Base-by-base conservation (phyloP, 73 alveolate genomes). In the Paramecium bursaria region DNA sequence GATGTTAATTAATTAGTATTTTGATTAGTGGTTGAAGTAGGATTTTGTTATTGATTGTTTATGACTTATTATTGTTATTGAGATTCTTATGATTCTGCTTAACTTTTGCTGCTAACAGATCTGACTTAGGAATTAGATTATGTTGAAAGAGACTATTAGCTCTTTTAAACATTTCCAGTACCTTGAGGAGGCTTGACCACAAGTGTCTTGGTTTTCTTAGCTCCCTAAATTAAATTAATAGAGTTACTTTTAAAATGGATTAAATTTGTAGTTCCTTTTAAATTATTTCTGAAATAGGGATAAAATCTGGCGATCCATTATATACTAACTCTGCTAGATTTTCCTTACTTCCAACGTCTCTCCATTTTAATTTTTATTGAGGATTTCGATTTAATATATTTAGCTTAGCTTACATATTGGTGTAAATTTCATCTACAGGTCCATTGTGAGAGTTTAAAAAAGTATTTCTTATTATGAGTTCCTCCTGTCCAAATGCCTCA, bases 381-480 rank as follows among this genome's bases (percentile, higher is more conserved):
- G 53, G 17, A 39, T 6, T 44, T 35, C 50, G 3, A 11, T 55
- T 10, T 15, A 53, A 48, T 2, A 50, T n/a, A 39, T 35, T 73
- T 26, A 53, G 39, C 46, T 79, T 79, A 2, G 89, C 80, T 54
- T 79, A 54, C 23, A 73, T 33, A 39, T 79, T 73, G 1, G 89
- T 53, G 46, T 53, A 79, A 0, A 79, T 79, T 33, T 92, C 88
- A 51, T 91, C 95, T 25, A 90, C 82, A 27, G 97, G 96, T 1
- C 97, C 98, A 92, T 92, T 92, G 44, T 91, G 88, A 29, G 98
- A 95, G 76, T 94, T 94, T 23, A 94, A 53, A 75, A 89, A 94
- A 3, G 98, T 94, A 77, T 94, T 94, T 57, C 98, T 90, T 15
- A 94, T 86, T n/a, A 94, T 86, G 17, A 92, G 88, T 75, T 94